Conservation (phyloP, 495 filamentous ascomycete genomes). For the Aspergillus cavernicola region DNA sequence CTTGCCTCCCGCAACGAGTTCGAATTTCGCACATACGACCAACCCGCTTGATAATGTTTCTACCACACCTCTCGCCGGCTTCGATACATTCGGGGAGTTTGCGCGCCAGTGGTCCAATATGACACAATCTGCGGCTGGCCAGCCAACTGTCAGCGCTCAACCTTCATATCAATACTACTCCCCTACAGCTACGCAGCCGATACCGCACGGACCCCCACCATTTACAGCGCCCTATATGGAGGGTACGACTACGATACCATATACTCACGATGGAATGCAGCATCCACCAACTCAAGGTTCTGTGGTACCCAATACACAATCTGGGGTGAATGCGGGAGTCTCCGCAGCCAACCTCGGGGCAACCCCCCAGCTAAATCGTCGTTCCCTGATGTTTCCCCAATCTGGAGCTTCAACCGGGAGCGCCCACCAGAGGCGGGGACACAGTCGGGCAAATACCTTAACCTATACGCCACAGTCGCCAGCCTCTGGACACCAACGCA, state of each 20-base stretch:
- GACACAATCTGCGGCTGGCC: background rate
- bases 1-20: background rate
- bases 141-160: background rate
- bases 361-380: background rate
- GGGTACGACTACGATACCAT: background rate
- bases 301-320: background rate
- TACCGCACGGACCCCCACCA: background rate
- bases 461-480: background rate
- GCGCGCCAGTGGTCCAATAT: background rate
- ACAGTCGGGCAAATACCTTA: conserved; percentile 10
- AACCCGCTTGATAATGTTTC: background rate
- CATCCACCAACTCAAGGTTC: background rate
- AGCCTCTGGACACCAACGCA: background rate
- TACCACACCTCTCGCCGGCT: background rate
- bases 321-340: background rate
- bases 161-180: background rate
- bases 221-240: background rate
- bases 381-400: background rate
- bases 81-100: background rate
- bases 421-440: conserved; percentile 12
- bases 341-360: background rate
- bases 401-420: conserved; percentile 3
- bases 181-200: background rate
- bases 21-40: background rate
- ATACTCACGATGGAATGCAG: background rate